Evolutionary conservation across 2,329 filamentous ascomycete species (phyloP).

Genomic region (Magnaporthales sp.): DNA sequence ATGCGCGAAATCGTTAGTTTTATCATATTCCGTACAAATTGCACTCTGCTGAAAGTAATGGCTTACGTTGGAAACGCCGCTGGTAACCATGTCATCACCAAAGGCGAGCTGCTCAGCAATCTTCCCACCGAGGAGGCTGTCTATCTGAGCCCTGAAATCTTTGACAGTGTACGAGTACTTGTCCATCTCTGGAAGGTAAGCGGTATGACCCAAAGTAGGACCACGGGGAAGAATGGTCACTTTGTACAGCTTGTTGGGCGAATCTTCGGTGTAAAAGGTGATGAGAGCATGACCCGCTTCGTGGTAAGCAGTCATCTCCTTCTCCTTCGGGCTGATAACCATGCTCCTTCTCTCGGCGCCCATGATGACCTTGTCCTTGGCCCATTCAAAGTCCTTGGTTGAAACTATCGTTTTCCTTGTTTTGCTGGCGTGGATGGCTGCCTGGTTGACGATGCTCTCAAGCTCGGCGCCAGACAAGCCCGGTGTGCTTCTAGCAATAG

Average conservation of each 20-base stretch:
- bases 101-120: constrained; percentile 82
- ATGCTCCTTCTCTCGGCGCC: constrained; percentile 85
- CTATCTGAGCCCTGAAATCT: constrained; percentile 61
- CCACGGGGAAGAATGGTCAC: constrained; percentile 94
- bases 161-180: constrained; percentile 82
- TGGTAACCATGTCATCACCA: constrained; percentile 84
- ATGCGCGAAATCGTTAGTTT: constrained; percentile 6
- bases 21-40: neutral
- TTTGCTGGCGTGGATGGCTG: constrained; percentile 88
- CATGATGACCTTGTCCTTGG: constrained; percentile 97
- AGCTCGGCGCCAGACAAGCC: constrained; percentile 93
- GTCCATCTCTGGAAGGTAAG: constrained; percentile 83
- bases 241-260: constrained; percentile 79
- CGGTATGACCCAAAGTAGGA: constrained; percentile 76
- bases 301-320: constrained; percentile 94
- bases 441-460: constrained; percentile 95
- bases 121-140: constrained; percentile 72
- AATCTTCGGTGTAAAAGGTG: constrained; percentile 67
- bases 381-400: constrained; percentile 86
- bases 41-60: neutral
- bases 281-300: constrained; percentile 94
- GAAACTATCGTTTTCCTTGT: constrained; percentile 67
- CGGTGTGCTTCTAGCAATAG: constrained; percentile 78
- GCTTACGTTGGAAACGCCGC: constrained; percentile 71
- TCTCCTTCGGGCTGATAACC: constrained; percentile 87